phyloP scores from a whole-genome alignment of 345 rosid genomes.

The Eucalyptus polyanthemos region DNA sequence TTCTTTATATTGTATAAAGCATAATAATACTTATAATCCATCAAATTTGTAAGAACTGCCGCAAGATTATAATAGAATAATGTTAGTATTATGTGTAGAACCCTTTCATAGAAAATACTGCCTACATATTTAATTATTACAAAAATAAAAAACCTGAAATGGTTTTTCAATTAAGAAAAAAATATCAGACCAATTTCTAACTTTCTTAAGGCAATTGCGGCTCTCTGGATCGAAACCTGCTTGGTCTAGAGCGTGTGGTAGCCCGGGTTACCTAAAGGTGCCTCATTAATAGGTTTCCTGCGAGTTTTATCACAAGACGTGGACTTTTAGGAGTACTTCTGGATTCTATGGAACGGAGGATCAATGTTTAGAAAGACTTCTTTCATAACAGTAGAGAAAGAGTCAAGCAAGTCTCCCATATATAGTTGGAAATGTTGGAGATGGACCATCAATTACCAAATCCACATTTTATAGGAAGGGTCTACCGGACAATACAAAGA shows the following conservation, averaged over 20 bases:
- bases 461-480: not conserved
- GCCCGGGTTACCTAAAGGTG: not conserved
- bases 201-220: not conserved
- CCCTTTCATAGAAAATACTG: too few relatives aligned
- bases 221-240: not conserved
- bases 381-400: not conserved
- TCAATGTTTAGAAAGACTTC: too few relatives aligned
- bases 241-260: rapidly evolving
- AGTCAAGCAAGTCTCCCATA: not conserved
- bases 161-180: not conserved
- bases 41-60: too few relatives aligned
- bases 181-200: too few relatives aligned
- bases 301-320: not conserved
- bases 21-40: too few relatives aligned
- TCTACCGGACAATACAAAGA: not conserved
- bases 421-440: not conserved
- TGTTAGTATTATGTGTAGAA: too few relatives aligned
- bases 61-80: too few relatives aligned
- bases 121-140: not conserved
- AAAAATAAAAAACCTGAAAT: not conserved
- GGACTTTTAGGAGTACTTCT: not conserved
- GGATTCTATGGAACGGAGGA: not conserved
- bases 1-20: too few relatives aligned
- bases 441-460: not conserved
- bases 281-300: not conserved